Conservation (phyloP, 2,329 filamentous ascomycete genomes). For the Trichoderma harzianum region DNA sequence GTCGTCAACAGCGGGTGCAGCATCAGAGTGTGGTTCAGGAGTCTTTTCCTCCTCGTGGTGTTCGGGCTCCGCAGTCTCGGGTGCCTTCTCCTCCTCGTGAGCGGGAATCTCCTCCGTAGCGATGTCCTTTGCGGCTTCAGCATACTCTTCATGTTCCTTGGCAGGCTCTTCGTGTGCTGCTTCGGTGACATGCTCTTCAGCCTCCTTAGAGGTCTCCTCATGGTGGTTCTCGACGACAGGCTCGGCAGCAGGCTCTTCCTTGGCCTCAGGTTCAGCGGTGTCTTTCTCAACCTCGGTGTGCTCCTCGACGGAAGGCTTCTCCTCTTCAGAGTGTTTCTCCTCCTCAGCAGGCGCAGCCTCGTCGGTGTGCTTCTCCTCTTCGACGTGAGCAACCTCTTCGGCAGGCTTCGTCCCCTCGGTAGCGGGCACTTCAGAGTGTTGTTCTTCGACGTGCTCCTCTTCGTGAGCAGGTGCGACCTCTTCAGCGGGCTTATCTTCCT, state of each 20-base stretch:
- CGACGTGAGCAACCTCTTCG: background rate
- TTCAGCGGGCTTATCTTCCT: background rate
- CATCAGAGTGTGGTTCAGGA: background rate
- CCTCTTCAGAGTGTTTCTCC: background rate
- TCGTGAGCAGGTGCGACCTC: background rate
- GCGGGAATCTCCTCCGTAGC: background rate
- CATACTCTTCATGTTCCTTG: background rate
- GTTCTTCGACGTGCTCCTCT: background rate
- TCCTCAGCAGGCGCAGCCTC: background rate
- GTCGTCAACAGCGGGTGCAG: background rate
- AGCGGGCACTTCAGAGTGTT: background rate
- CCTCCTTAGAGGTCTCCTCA: conserved; percentile 15
- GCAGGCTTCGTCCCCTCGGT: background rate
- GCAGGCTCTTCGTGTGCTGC: background rate
- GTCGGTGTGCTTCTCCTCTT: background rate
- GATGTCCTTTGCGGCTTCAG: background rate
- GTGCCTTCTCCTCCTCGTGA: background rate
- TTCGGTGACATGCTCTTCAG: conserved; percentile 6
- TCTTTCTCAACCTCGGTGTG: background rate
- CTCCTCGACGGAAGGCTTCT: background rate
- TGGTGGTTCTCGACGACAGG: background rate
- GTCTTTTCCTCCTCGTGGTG: background rate
- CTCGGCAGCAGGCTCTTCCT: conserved; percentile 14
- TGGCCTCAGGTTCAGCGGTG: background rate
- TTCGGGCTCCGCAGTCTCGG: conserved; percentile 3